Evolutionary conservation across 2,329 filamentous ascomycete genomes (phyloP).

Genomic region (Claviceps sp.): DNA sequence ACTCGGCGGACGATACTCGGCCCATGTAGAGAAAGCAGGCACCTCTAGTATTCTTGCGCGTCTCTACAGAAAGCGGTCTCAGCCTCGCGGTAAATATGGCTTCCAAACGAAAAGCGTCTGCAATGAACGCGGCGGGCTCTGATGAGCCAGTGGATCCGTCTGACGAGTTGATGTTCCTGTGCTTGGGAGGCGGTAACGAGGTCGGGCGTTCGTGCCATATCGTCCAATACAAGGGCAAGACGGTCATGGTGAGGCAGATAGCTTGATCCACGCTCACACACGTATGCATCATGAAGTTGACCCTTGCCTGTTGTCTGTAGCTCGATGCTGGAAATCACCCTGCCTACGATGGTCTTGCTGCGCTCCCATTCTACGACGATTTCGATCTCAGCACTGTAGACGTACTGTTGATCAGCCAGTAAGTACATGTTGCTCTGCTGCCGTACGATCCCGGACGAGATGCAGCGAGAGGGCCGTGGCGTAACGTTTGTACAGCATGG

Average conservation of each 20-base stretch:
- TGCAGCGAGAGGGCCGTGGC: not conserved
- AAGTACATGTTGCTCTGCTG: slow-evolving; percentile 34
- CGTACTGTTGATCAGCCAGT: slow-evolving; percentile 97
- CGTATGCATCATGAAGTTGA: not conserved
- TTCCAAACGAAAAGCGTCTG: slow-evolving; percentile 79
- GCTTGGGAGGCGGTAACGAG: slow-evolving; percentile 89
- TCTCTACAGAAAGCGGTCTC: not conserved
- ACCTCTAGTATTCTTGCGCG: not conserved
- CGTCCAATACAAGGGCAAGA: slow-evolving; percentile 98
- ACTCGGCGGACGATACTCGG: not conserved
- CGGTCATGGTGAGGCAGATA: slow-evolving; percentile 64
- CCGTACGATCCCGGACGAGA: not conserved
- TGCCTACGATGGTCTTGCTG: slow-evolving; percentile 85
- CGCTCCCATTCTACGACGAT: slow-evolving; percentile 94
- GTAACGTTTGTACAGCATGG: not conserved
- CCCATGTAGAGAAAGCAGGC: slow-evolving; percentile 1
- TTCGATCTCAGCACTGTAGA: slow-evolving; percentile 97
- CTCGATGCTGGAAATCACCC: slow-evolving; percentile 96
- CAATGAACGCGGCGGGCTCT: slow-evolving; percentile 50
- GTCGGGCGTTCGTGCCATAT: slow-evolving; percentile 96
- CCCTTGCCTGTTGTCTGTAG: slow-evolving; percentile 27
- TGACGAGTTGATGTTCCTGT: slow-evolving; percentile 89
- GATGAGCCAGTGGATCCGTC: slow-evolving; percentile 87
- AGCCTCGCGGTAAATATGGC: slow-evolving; percentile 47
- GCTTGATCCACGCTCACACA: not conserved